Percentiles rank a stretch among this genome's conserved stretches.
phyloP scores from a whole-genome alignment of 208 protist species.

The Leishmania turanica region DNA sequence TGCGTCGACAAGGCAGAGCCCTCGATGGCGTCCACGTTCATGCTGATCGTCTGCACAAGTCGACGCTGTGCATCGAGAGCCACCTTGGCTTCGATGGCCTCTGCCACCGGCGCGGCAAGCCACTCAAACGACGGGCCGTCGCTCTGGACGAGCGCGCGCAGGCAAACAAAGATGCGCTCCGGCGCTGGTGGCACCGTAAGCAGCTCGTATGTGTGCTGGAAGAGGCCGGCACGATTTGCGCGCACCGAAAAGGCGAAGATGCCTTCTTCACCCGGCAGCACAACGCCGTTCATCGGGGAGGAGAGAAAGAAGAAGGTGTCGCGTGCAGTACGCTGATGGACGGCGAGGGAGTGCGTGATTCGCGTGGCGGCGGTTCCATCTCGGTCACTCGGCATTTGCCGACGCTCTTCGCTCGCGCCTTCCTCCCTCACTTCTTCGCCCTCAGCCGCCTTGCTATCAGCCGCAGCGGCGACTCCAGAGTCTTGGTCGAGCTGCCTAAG shows the following conservation, averaged over 20 bases:
- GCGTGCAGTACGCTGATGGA: constrained; percentile 25
- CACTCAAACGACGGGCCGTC: constrained; percentile 30
- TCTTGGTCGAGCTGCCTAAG: constrained; percentile 3
- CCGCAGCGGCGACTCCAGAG: not conserved
- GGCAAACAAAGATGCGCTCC: constrained; percentile 61
- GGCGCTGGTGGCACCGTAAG: constrained; percentile 74
- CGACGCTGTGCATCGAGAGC: constrained; percentile 42
- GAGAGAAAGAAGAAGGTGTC: constrained; percentile 65
- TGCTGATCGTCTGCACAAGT: constrained; percentile 43
- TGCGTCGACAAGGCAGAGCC: constrained; percentile 38
- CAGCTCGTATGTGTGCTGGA: constrained; percentile 73
- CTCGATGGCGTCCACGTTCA: constrained; percentile 42
- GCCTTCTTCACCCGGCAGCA: constrained; percentile 60
- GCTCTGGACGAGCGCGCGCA: constrained; percentile 52
- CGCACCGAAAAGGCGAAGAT: constrained; percentile 77
- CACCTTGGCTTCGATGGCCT: constrained; percentile 49
- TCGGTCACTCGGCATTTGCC: not conserved
- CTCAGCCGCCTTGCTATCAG: not conserved
- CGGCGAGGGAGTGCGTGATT: constrained; percentile 50
- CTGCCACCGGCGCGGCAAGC: constrained; percentile 30
- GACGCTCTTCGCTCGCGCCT: not conserved
- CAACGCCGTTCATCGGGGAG: constrained; percentile 68
- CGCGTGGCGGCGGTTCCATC: not conserved
- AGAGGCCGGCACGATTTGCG: constrained; percentile 46
- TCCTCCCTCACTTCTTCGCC: not conserved